Percentiles rank a stretch among this genome's conserved stretches.
These are phyloP conservation scores for Echinosophora koreensis DNA, from an alignment of 306 rosid genomes.

Conservation along the genomic window DNA sequence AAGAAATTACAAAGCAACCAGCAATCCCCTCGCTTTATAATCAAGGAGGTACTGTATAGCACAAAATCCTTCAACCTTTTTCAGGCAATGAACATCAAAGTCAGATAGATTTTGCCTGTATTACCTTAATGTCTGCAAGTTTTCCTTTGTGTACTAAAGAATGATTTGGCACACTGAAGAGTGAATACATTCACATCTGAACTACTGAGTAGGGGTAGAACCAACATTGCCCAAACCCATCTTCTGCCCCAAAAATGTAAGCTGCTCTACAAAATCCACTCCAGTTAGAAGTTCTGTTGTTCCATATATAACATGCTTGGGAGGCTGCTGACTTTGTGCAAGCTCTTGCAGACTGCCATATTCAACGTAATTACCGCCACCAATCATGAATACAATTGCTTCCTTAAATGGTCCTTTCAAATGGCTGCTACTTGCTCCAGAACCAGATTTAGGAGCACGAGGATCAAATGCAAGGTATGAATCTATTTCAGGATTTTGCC, in stretches of 20 bases:
- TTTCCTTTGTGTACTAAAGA: slow-evolving; percentile 40
- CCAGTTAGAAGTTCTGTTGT: slow-evolving; percentile 94
- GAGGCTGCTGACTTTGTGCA: slow-evolving; percentile 79
- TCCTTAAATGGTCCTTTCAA: slow-evolving; percentile 95
- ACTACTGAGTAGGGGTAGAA: slow-evolving; percentile 66
- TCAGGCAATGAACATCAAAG: slow-evolving; percentile 28
- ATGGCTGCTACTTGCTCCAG: slow-evolving; percentile 77
- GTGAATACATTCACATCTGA: slow-evolving; percentile 31
- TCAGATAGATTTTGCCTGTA: slow-evolving; percentile 24
- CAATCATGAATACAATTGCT: slow-evolving; percentile 94
- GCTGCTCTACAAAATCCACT: slow-evolving; percentile 92
- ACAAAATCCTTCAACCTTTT: slow-evolving; percentile 38
- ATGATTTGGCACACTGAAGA: slow-evolving; percentile 31
- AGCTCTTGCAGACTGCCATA: slow-evolving; percentile 92
- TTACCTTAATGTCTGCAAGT: slow-evolving; percentile 43
- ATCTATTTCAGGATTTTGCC: slow-evolving; percentile 93
- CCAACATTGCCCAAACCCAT: slow-evolving; percentile 84
- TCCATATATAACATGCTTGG: slow-evolving; percentile 88
- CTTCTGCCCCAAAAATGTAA: slow-evolving; percentile 82
- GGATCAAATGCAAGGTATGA: slow-evolving; percentile 84
- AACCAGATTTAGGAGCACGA: slow-evolving; percentile 82
- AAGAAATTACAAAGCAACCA: slow-evolving; percentile 39
- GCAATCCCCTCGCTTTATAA: slow-evolving; percentile 44
- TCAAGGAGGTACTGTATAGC: slow-evolving; percentile 30
- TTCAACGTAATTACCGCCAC: slow-evolving; percentile 96